These are phyloP conservation scores for Houttuynia cordata DNA, from an alignment of 164 flowering plant genomes.

Conservation along the genomic window DNA sequence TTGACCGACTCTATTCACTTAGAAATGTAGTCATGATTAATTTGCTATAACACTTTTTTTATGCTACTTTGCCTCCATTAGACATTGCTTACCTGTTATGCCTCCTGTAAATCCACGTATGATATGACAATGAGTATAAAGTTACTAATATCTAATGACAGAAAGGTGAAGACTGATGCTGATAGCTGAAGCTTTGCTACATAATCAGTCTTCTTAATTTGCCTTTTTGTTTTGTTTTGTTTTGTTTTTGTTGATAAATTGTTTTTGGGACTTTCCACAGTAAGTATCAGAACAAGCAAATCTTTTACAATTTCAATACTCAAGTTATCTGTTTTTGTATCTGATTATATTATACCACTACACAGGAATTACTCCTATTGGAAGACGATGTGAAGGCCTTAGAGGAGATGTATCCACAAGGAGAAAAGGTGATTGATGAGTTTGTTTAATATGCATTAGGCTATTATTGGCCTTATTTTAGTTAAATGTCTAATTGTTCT, in stretches of 20 bases:
- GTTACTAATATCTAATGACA: neutral
- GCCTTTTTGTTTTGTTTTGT: neutral
- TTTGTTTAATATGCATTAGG: neutral
- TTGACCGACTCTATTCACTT: neutral
- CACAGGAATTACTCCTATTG: slow-evolving; percentile 81
- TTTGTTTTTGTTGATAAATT: no score
- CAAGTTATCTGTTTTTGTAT: neutral
- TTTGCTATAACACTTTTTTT: no score
- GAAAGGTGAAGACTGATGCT: neutral
- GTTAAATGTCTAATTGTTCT: neutral
- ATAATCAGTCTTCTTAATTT: neutral
- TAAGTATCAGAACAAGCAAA: no score
- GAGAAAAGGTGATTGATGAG: slow-evolving; percentile 59
- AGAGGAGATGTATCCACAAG: slow-evolving; percentile 98
- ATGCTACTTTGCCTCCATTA: neutral
- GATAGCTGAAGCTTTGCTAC: neutral
- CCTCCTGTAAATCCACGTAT: neutral
- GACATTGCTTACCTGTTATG: neutral
- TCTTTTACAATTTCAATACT: no score
- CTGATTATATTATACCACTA: neutral
- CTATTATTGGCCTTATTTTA: neutral
- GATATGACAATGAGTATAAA: neutral
- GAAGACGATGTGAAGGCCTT: slow-evolving; percentile 93
- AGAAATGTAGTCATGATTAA: neutral
- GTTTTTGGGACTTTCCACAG: no score